These are phyloP conservation scores for Penicillium silybi DNA, from an alignment of 495 filamentous ascomycete species.

Conservation along the genomic window DNA sequence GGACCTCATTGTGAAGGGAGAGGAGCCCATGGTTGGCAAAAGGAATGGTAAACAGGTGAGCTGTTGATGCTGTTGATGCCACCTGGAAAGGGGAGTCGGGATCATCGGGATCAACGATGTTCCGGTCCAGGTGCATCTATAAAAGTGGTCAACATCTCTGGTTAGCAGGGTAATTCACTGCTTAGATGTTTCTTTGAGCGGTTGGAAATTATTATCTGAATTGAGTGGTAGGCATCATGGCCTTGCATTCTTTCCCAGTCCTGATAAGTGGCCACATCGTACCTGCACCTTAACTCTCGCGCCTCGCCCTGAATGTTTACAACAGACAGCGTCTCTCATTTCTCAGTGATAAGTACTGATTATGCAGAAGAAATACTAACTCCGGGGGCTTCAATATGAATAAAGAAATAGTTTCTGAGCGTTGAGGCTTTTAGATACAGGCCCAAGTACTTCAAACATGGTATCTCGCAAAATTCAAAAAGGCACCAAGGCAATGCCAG, in stretches of 20 bases:
- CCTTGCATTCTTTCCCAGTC: background rate
- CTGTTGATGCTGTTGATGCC: conserved; percentile 35
- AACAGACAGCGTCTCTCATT: background rate
- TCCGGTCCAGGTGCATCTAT: conserved; percentile 13
- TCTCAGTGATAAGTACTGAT: background rate
- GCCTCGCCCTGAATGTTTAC: no score
- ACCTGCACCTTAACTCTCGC: no score
- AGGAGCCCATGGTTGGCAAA: conserved; percentile 31
- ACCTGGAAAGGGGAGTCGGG: conserved; percentile 27
- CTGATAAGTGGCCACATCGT: background rate
- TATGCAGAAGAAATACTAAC: background rate
- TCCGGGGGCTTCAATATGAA: no score
- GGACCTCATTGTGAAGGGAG: conserved; percentile 33
- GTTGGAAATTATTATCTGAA: background rate
- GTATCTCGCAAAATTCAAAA: conserved; percentile 27
- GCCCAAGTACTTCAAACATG: conserved; percentile 22
- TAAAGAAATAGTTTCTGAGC: conserved; percentile 9
- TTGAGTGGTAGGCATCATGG: background rate
- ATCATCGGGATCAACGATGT: conserved; percentile 19
- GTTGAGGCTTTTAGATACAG: conserved; percentile 17
- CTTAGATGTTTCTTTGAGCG: no score
- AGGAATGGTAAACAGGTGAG: conserved; percentile 25
- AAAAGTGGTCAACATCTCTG: background rate
- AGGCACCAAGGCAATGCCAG: conserved; percentile 9
- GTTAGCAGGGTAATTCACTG: background rate